Conservation (phyloP, 192 early-diverging fungal genomes). For the Backusella tuberculispora region DNA sequence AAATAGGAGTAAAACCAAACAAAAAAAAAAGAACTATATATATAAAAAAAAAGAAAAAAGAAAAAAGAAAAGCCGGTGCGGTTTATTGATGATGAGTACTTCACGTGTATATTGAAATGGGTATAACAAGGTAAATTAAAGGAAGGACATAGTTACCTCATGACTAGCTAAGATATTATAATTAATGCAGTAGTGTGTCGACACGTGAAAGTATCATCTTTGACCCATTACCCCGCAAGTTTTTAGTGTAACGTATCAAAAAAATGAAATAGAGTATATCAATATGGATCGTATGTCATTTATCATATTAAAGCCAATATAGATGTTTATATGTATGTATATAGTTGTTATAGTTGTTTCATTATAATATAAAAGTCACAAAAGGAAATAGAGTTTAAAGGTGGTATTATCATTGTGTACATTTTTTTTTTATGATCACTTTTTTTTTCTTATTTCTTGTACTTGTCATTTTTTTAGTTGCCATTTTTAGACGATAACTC, state of each 20-base stretch:
- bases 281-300: background rate
- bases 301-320: background rate
- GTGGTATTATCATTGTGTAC: background rate
- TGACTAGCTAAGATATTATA: background rate
- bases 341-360: background rate
- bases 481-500: slow-evolving; percentile 4
- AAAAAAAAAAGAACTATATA: background rate
- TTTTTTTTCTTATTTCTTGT: background rate
- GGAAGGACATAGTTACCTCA: background rate
- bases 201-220: background rate
- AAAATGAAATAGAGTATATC: background rate
- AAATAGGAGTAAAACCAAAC: background rate
- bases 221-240: slow-evolving; percentile 4
- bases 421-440: slow-evolving; percentile 6
- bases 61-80: background rate
- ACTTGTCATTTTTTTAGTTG: slow-evolving; percentile 2
- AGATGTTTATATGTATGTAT: background rate
- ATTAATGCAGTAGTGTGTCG: background rate
- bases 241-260: background rate
- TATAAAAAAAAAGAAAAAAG: background rate
- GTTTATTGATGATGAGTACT: slow-evolving; percentile 15
- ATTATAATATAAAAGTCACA: background rate
- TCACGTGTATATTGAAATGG: slow-evolving; percentile 18
- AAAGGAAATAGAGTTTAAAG: background rate
- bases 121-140: slow-evolving; percentile 13